phyloP scores from a whole-genome alignment of 208 protist species.

The Trypanosoma vivax region DNA sequence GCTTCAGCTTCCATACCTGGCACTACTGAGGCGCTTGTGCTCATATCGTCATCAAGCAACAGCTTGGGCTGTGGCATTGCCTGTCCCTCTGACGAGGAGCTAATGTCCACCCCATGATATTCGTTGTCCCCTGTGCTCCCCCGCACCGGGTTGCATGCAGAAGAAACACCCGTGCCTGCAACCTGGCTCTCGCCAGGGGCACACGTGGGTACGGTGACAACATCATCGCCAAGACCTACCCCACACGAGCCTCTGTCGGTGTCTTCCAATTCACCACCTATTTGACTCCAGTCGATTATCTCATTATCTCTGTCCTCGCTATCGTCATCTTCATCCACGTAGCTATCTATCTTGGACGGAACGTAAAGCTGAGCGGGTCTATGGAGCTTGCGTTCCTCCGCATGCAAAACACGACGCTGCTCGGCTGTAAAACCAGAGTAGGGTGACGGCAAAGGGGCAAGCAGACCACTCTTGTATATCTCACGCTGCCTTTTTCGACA shows the following conservation, averaged over 20 bases:
- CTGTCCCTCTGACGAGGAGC: not conserved
- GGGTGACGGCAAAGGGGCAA: slow-evolving; percentile 8
- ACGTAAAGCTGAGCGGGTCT: slow-evolving; percentile 27
- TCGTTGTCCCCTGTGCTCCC: not conserved
- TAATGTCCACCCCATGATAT: not conserved
- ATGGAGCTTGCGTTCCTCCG: not conserved
- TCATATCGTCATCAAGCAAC: slow-evolving; percentile 8
- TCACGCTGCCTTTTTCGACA: not conserved
- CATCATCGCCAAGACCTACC: too few species aligned
- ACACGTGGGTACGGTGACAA: too few species aligned
- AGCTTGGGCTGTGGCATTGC: not conserved
- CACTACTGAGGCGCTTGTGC: not conserved
- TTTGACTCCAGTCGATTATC: slow-evolving; percentile 8
- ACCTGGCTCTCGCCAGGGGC: too few species aligned
- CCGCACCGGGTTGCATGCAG: too few species aligned
- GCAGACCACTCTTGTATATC: slow-evolving; percentile 14
- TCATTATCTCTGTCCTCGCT: slow-evolving; percentile 34
- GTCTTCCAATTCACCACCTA: slow-evolving; percentile 13
- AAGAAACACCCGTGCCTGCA: too few species aligned
- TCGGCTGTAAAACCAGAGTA: slow-evolving; percentile 16
- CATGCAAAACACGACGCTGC: slow-evolving; percentile 13
- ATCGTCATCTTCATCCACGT: slow-evolving; percentile 23
- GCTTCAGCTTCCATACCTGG: not conserved
- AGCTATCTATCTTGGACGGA: slow-evolving; percentile 14
- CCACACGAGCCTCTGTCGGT: too few species aligned